Conservation (phyloP, 257 asterid genomes). For the Striga asiatica region DNA sequence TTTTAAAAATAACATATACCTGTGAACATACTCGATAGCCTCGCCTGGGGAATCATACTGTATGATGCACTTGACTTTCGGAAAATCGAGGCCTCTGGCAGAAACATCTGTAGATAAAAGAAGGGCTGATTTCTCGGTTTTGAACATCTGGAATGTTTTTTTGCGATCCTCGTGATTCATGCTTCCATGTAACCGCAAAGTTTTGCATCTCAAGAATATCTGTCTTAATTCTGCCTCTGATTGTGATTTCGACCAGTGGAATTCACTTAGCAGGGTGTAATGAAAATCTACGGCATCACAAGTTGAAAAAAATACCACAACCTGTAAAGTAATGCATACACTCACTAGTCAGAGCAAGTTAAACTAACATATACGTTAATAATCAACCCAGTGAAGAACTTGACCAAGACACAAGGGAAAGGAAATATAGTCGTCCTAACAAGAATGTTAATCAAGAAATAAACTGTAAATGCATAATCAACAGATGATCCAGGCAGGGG, state of each 20-base stretch:
- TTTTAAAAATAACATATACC: conserved; percentile 36
- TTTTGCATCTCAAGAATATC: conserved; percentile 61
- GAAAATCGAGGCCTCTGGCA: conserved; percentile 96
- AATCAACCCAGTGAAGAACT: not conserved
- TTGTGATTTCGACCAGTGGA: conserved; percentile 39
- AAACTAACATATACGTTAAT: conserved; percentile 1
- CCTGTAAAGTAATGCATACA: conserved; percentile 28
- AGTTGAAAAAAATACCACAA: conserved; percentile 90
- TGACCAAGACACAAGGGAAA: not conserved
- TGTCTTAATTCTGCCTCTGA: conserved; percentile 40
- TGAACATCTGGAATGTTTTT: conserved; percentile 67
- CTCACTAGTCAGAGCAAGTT: conserved; percentile 10
- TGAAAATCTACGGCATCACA: conserved; percentile 97
- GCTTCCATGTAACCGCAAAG: conserved; percentile 71
- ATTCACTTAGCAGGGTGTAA: conserved; percentile 52
- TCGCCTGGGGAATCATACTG: conserved; percentile 99
- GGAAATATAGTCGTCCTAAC: not conserved
- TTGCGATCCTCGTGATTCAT: conserved; percentile 85
- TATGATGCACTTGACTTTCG: conserved; percentile 87
- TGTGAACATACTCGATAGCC: conserved; percentile 96
- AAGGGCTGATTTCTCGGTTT: conserved; percentile 76
- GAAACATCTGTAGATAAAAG: conserved; percentile 85
- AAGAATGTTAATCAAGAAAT: no score
- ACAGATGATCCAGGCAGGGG: not conserved
- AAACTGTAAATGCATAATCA: not conserved